A percentile compares a stretch with the other conserved stretches of the same genome.
These are phyloP conservation scores for Phylloporus sp. DNA, from an alignment of 1,284 basidiomycete genomes.

Conservation along the genomic window DNA sequence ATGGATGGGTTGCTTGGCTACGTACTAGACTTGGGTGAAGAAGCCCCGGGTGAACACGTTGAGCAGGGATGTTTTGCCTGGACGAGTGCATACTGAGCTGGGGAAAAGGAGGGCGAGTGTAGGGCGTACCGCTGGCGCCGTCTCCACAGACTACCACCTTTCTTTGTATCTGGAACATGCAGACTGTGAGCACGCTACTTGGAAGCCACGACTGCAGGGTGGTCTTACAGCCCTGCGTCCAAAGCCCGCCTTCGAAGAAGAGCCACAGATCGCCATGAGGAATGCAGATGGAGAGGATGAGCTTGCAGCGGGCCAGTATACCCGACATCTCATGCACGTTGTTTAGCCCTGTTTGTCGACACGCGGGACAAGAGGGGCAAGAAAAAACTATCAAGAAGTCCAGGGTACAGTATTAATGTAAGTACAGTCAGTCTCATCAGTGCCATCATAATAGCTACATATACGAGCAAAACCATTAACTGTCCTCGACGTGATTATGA, in stretches of 20 bases:
- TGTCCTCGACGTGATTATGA: constrained; percentile 9
- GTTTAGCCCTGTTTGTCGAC: constrained; percentile 34
- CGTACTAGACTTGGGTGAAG: constrained; percentile 89
- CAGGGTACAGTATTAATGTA: constrained; percentile 19
- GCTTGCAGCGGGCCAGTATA: neutral
- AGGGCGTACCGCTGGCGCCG: constrained; percentile 82
- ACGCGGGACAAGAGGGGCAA: neutral
- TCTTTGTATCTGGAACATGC: constrained; percentile 57
- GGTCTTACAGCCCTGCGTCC: constrained; percentile 58
- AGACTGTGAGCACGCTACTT: constrained; percentile 26
- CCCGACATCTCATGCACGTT: constrained; percentile 18
- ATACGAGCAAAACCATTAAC: constrained; percentile 13
- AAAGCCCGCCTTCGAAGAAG: constrained; percentile 58
- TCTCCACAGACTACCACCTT: constrained; percentile 90
- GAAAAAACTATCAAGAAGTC: constrained; percentile 30
- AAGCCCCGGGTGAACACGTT: constrained; percentile 88
- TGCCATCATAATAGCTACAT: constrained; percentile 31
- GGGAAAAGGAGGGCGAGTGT: constrained; percentile 15
- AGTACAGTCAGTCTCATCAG: constrained; percentile 20
- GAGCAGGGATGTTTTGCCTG: constrained; percentile 82
- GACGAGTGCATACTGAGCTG: constrained; percentile 28
- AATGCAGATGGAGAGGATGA: constrained; percentile 13
- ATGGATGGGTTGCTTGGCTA: constrained; percentile 21
- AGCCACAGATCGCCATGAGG: constrained; percentile 61
- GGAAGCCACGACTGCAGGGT: constrained; percentile 9